A percentile compares a stretch with the other conserved stretches of the same genome.
These are phyloP conservation scores for Agrocybe pediades DNA, from an alignment of 768 basidiomycete genomes.

Conservation along the genomic window DNA sequence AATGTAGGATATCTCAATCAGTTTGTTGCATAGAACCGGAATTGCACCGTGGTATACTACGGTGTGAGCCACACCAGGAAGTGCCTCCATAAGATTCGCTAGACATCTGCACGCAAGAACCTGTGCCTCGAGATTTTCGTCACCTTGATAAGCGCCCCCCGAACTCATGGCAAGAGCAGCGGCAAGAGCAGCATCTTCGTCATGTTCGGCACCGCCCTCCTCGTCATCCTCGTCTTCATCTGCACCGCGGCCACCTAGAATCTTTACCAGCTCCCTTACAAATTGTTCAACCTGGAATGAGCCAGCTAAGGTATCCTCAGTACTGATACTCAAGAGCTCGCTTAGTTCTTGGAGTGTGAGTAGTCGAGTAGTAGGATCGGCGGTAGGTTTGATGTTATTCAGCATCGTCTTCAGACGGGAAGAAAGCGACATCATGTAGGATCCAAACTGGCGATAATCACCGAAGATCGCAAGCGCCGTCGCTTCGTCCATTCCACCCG, in stretches of 20 bases:
- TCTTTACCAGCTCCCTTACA: constrained; percentile 88
- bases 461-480: constrained; percentile 82
- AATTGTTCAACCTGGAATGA: constrained; percentile 95
- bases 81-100: constrained; percentile 98
- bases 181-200: constrained; percentile 88
- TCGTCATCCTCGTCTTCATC: constrained; percentile 77
- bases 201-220: constrained; percentile 64
- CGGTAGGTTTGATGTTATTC: constrained; percentile 82
- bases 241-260: constrained; percentile 78
- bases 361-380: constrained; percentile 84
- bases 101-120: constrained; percentile 95
- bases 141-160: constrained; percentile 68
- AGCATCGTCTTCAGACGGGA: constrained; percentile 89
- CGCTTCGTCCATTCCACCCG: constrained; percentile 64
- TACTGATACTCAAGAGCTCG: constrained; percentile 93
- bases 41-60: constrained; percentile 99
- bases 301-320: constrained; percentile 94
- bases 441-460: constrained; percentile 85
- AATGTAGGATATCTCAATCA: constrained; percentile 96
- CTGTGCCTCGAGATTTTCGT: constrained; percentile 91
- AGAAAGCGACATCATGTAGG: constrained; percentile 90
- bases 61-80: constrained; percentile 96
- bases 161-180: constrained; percentile 85
- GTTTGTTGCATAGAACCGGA: constrained; percentile 94
- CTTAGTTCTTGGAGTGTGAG: constrained; percentile 92